A percentile compares a stretch with the other conserved stretches of the same genome.
Evolutionary conservation across 257 asterid species (phyloP).

Genomic region (Scutellaria baicalensis): DNA sequence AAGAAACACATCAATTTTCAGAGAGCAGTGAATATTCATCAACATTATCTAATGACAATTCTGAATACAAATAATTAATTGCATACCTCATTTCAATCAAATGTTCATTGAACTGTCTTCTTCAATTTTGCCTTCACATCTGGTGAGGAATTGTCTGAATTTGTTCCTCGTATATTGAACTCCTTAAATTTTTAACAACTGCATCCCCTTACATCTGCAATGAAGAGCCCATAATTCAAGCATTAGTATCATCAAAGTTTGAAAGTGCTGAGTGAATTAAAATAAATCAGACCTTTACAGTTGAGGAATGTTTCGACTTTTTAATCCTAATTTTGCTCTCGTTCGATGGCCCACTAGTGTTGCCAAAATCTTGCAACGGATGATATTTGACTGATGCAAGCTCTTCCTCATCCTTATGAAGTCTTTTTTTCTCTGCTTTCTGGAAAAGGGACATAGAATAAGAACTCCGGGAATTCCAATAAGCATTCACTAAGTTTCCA

Average conservation of each 20-base stretch:
- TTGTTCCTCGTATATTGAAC: background rate
- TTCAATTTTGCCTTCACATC: background rate
- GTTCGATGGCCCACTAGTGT: constrained; percentile 9
- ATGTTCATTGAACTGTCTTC: background rate
- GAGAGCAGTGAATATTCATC: background rate
- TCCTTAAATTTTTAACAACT: background rate
- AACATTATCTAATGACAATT: too few species aligned
- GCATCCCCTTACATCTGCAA: background rate
- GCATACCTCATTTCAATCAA: background rate
- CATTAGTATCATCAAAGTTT: background rate
- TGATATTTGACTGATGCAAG: constrained; percentile 70
- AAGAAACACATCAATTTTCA: background rate
- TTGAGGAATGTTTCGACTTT: constrained; percentile 34
- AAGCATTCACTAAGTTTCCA: background rate
- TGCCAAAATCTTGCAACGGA: constrained; percentile 45
- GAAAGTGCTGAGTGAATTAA: background rate
- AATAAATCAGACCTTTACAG: constrained; percentile 5
- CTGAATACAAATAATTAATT: background rate
- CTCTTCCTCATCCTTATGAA: constrained; percentile 45
- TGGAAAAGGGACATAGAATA: constrained; percentile 35
- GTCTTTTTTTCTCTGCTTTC: constrained; percentile 50
- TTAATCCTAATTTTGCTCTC: constrained; percentile 34
- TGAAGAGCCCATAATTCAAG: background rate
- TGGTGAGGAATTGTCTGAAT: background rate
- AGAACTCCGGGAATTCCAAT: background rate